phyloP scores from a whole-genome alignment of 345 rosid species.

The Carallia pectinifolia region DNA sequence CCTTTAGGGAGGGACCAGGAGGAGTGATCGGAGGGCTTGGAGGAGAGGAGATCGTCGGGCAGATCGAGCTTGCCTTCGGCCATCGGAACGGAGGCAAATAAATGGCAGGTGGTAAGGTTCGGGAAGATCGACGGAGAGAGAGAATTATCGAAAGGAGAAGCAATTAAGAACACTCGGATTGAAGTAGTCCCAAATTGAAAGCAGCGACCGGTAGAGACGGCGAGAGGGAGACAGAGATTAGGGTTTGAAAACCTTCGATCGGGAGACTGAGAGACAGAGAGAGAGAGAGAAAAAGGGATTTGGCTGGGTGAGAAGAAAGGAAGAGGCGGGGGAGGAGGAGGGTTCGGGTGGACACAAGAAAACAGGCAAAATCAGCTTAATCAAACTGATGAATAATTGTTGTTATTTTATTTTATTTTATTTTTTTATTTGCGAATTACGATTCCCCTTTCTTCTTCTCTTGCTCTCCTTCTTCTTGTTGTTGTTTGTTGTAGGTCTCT shows the following conservation, averaged over 20 bases:
- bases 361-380: not conserved
- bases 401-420: too few species aligned
- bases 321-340: not conserved
- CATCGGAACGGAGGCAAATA: conserved; percentile 33
- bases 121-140: too few species aligned
- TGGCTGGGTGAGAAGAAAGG: not conserved
- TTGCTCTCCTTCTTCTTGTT: too few species aligned
- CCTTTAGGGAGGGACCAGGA: conserved; percentile 43
- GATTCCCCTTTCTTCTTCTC: not conserved
- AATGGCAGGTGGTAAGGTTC: too few species aligned
- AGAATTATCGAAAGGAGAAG: too few species aligned
- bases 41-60: conserved; percentile 69
- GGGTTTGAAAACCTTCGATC: not conserved
- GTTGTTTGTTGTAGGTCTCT: too few species aligned
- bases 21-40: conserved; percentile 58
- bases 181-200: too few species aligned
- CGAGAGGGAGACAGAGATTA: not conserved
- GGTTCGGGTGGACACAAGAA: not conserved
- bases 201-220: not conserved
- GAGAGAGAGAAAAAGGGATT: not conserved
- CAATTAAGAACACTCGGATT: too few species aligned
- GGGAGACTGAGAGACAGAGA: not conserved
- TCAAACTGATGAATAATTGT: not conserved
- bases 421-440: too few species aligned
- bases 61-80: conserved; percentile 79